These are phyloP conservation scores for Austroboletus niveus DNA, from an alignment of 1,284 basidiomycete genomes.

Conservation along the genomic window DNA sequence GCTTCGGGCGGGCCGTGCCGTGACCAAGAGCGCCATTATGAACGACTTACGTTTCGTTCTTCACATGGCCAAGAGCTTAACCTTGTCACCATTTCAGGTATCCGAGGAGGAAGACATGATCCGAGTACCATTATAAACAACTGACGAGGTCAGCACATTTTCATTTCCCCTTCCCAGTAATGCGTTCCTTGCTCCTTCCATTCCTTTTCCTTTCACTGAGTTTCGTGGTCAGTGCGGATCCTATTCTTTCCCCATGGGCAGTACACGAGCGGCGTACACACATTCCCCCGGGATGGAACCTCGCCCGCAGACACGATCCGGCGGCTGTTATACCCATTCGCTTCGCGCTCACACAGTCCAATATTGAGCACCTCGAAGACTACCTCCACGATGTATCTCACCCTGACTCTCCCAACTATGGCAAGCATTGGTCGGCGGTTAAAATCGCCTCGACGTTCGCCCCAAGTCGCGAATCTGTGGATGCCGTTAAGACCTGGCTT, in stretches of 20 bases:
- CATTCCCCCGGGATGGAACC: conserved; percentile 36
- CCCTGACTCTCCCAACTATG: conserved; percentile 44
- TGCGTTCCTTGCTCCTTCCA: conserved; percentile 25
- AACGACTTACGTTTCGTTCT: not conserved
- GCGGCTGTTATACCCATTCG: conserved; percentile 38
- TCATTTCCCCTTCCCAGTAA: not conserved
- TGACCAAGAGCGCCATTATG: not conserved
- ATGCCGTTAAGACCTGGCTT: conserved; percentile 41
- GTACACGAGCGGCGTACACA: conserved; percentile 36
- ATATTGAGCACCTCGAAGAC: conserved; percentile 39
- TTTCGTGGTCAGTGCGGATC: conserved; percentile 14
- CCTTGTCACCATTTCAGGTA: not conserved
- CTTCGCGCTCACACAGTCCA: conserved; percentile 43
- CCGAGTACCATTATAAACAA: not conserved
- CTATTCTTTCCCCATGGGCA: conserved; percentile 11
- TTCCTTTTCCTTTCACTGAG: conserved; percentile 23
- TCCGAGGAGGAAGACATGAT: not conserved
- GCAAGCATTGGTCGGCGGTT: conserved; percentile 45
- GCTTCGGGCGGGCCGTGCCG: not conserved
- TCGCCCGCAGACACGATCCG: conserved; percentile 29
- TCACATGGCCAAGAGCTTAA: not conserved
- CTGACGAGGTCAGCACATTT: not conserved
- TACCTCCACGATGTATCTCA: conserved; percentile 44
- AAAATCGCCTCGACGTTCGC: conserved; percentile 42
- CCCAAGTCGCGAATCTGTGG: conserved; percentile 37